Percentiles rank a stretch among this genome's conserved stretches.
These are phyloP conservation scores for Hypomyces perniciosus DNA, from an alignment of 2,329 filamentous ascomycete species.

Conservation along the genomic window DNA sequence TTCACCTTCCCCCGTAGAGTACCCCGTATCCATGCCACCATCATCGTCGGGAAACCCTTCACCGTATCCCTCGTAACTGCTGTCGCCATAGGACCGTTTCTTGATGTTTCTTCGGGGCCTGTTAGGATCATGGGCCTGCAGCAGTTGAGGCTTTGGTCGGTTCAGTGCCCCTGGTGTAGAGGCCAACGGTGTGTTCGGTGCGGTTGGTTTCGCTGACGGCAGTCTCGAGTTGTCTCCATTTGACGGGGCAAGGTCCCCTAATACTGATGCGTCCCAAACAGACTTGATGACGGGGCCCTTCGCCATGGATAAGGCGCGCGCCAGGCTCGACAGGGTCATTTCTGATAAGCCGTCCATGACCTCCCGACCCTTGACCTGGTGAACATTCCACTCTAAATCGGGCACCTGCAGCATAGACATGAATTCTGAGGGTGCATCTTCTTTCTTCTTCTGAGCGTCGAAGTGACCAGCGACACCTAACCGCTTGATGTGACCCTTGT, in stretches of 20 bases:
- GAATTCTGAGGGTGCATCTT: slow-evolving; percentile 46
- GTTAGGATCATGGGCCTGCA: slow-evolving; percentile 38
- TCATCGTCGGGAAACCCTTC: slow-evolving; percentile 68
- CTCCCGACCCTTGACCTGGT: slow-evolving; percentile 48
- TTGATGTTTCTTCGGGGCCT: slow-evolving; percentile 62
- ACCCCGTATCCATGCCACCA: slow-evolving; percentile 47
- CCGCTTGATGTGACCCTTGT: slow-evolving; percentile 62
- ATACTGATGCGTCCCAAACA: slow-evolving; percentile 51
- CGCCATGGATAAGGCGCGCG: slow-evolving; percentile 50
- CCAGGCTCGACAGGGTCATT: slow-evolving; percentile 37
- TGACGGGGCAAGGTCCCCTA: slow-evolving; percentile 48
- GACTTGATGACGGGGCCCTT: slow-evolving; percentile 50
- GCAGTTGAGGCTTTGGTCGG: slow-evolving; percentile 34
- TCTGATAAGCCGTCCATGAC: slow-evolving; percentile 48
- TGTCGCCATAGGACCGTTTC: slow-evolving; percentile 71
- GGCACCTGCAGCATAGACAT: slow-evolving; percentile 45
- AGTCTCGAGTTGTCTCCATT: slow-evolving; percentile 34
- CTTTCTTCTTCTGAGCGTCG: slow-evolving; percentile 50
- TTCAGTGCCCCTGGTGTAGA: slow-evolving; percentile 24
- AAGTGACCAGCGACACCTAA: slow-evolving; percentile 57
- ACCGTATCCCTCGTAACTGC: slow-evolving; percentile 67
- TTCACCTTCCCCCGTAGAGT: slow-evolving; percentile 68
- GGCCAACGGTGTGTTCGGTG: slow-evolving; percentile 46
- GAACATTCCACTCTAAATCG: slow-evolving; percentile 52
- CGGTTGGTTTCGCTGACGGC: slow-evolving; percentile 41